Evolutionary conservation across 192 early-diverging fungal species (phyloP).

Genomic region (Kickxella alabastrina): DNA sequence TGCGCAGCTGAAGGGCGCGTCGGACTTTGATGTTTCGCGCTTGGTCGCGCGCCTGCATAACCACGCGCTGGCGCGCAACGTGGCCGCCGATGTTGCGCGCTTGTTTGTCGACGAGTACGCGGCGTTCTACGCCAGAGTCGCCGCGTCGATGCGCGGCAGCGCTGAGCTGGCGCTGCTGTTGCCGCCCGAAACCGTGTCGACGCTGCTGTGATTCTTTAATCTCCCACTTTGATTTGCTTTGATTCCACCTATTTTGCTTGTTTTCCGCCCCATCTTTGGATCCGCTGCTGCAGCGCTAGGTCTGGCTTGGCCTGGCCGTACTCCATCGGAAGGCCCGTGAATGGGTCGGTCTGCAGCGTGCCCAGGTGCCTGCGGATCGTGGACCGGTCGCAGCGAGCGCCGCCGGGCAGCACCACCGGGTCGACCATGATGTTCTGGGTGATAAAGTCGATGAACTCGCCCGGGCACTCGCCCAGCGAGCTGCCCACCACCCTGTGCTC

Average conservation of each 20-base stretch:
- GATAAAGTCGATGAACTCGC: constrained; percentile 5
- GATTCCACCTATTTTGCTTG: not conserved
- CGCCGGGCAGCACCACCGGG: constrained; percentile 4
- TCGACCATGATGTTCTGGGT: constrained; percentile 1
- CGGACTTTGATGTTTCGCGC: constrained; percentile 27
- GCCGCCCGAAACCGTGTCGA: constrained; percentile 6
- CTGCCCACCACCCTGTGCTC: no score
- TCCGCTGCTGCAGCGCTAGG: constrained; percentile 3
- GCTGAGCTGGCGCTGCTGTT: not conserved
- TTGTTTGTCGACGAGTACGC: constrained; percentile 25
- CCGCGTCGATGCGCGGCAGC: not conserved
- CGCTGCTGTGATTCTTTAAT: constrained; percentile 1
- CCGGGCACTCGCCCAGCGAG: not conserved
- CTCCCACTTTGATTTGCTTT: not conserved
- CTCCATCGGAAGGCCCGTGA: constrained; percentile 2
- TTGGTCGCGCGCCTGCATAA: constrained; percentile 20
- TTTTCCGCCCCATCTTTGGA: not conserved
- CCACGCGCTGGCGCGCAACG: constrained; percentile 12
- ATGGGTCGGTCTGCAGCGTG: not conserved
- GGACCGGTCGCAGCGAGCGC: not conserved
- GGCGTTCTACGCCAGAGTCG: not conserved
- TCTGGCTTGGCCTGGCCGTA: constrained; percentile 1
- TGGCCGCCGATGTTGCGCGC: not conserved
- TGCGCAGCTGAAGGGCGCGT: constrained; percentile 11
- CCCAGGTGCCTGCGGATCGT: not conserved